These are phyloP conservation scores for Clarireedia hainanense DNA, from an alignment of 2,329 filamentous ascomycete genomes.

Conservation along the genomic window DNA sequence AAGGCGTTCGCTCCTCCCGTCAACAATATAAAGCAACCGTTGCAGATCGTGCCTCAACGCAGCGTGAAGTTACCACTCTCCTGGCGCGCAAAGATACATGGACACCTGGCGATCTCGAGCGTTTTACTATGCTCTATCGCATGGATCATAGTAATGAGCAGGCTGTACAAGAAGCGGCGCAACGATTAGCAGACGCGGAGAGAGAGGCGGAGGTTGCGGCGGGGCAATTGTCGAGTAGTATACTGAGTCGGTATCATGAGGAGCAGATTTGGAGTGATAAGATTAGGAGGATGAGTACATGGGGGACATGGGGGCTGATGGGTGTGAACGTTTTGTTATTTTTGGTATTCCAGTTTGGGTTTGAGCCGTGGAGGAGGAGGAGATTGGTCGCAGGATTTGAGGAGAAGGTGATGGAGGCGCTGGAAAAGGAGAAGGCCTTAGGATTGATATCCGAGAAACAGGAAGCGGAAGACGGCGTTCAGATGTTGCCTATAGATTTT, in stretches of 20 bases:
- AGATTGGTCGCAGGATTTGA: conserved; percentile 78
- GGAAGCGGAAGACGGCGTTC: conserved; percentile 15
- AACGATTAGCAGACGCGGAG: conserved; percentile 67
- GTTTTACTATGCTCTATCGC: conserved; percentile 88
- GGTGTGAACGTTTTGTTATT: conserved; percentile 89
- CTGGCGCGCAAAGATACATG: conserved; percentile 91
- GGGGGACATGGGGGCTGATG: conserved; percentile 98
- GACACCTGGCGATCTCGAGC: conserved; percentile 79
- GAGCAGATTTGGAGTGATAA: conserved; percentile 99
- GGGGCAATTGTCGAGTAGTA: conserved; percentile 68
- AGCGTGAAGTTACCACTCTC: conserved; percentile 91
- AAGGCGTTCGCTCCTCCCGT: conserved; percentile 62
- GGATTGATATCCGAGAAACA: background rate
- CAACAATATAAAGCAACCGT: conserved; percentile 76
- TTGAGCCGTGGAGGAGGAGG: conserved; percentile 84
- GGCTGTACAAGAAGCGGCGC: conserved; percentile 64
- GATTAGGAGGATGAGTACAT: conserved; percentile 91
- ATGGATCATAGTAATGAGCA: conserved; percentile 91
- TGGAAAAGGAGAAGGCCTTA: conserved; percentile 35
- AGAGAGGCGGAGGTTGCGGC: conserved; percentile 70
- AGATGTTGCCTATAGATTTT: background rate
- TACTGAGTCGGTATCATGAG: conserved; percentile 90
- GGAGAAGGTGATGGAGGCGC: conserved; percentile 61
- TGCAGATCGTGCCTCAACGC: conserved; percentile 73
- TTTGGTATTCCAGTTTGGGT: conserved; percentile 75